Percentiles rank a stretch among this genome's conserved stretches.
Evolutionary conservation across 345 rosid species (phyloP).

Genomic region (Eucalyptus pauciflora): DNA sequence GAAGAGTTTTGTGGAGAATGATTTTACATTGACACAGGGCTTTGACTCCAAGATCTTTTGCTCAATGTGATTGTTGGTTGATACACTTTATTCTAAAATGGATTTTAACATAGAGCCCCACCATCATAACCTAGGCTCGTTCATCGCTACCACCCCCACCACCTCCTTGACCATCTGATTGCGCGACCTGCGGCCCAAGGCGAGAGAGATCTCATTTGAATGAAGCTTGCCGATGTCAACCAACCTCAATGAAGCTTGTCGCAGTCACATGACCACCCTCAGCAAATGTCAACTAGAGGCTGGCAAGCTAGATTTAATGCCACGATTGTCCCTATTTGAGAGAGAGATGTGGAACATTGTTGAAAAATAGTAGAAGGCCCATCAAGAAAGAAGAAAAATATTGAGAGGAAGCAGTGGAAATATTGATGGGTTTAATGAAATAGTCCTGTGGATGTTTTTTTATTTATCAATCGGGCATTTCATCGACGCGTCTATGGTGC

Average conservation of each 20-base stretch:
- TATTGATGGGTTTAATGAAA: no score
- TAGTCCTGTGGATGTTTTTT: no score
- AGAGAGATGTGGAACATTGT: background rate
- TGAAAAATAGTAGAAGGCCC: background rate
- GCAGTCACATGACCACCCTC: rapidly evolving
- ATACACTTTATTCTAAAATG: no score
- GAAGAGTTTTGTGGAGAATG: background rate
- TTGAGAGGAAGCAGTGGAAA: rapidly evolving
- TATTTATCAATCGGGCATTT: rapidly evolving
- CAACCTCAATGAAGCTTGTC: background rate
- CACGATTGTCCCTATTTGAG: rapidly evolving
- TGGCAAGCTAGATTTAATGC: background rate
- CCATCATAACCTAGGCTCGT: no score
- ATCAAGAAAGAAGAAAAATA: background rate
- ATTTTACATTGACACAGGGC: no score
- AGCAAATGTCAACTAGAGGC: rapidly evolving
- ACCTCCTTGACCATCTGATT: rapidly evolving
- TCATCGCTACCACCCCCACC: no score
- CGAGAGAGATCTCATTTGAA: background rate
- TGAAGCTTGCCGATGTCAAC: rapidly evolving
- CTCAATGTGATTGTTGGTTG: no score
- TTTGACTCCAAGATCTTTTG: no score
- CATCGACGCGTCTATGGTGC: no score
- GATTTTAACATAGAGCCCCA: no score
- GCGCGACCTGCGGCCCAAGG: background rate